Percentiles rank a stretch among this genome's conserved stretches.
Evolutionary conservation across 352 stramenopile genomes (phyloP).

Genomic region (Phytopythium montanum): DNA sequence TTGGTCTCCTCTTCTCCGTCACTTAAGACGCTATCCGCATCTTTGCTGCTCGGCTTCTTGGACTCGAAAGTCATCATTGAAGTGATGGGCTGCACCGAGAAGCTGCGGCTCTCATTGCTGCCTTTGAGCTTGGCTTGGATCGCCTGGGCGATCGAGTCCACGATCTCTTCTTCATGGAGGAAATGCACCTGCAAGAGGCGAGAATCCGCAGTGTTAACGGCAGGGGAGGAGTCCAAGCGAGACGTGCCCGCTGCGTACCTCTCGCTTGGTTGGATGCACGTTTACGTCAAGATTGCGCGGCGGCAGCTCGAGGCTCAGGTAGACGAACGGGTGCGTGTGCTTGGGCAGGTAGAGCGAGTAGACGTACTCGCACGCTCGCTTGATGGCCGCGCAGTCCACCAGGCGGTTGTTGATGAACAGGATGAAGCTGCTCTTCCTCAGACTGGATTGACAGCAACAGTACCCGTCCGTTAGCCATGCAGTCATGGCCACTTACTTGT

Average conservation of each 20-base stretch:
- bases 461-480: neutral
- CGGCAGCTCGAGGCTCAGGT: slow-evolving; percentile 95
- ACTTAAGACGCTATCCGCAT: slow-evolving; percentile 7
- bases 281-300: slow-evolving; percentile 97
- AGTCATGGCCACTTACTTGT: neutral
- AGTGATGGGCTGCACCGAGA: slow-evolving; percentile 87
- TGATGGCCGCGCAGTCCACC: slow-evolving; percentile 92
- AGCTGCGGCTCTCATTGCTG: slow-evolving; percentile 89
- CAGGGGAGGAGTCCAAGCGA: neutral
- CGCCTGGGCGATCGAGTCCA: slow-evolving; percentile 76
- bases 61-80: slow-evolving; percentile 38
- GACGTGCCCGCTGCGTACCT: slow-evolving; percentile 36
- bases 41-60: slow-evolving; percentile 11
- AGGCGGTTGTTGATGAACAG: slow-evolving; percentile 98
- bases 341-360: slow-evolving; percentile 94
- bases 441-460: slow-evolving; percentile 26
- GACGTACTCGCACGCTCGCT: slow-evolving; percentile 92
- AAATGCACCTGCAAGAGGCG: slow-evolving; percentile 82
- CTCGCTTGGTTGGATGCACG: slow-evolving; percentile 98
- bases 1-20: slow-evolving; percentile 29
- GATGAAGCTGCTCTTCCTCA: slow-evolving; percentile 86
- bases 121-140: slow-evolving; percentile 78
- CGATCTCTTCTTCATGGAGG: slow-evolving; percentile 93
- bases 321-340: slow-evolving; percentile 95
- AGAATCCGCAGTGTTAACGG: neutral